phyloP scores from a whole-genome alignment of 2,329 filamentous ascomycete species.

The Fusarium sp. region DNA sequence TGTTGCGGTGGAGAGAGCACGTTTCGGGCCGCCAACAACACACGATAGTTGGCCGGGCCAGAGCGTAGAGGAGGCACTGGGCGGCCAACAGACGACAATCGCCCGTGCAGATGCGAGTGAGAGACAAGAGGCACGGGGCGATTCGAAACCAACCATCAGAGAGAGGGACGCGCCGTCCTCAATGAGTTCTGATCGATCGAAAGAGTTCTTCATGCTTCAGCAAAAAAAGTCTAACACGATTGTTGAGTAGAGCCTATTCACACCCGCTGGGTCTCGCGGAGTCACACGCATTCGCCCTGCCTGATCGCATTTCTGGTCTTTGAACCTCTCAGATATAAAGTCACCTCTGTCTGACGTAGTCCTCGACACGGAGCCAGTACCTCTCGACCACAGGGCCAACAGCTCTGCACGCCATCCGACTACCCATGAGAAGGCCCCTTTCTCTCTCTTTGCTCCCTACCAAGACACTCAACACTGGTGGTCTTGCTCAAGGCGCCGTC shows the following conservation, averaged over 20 bases:
- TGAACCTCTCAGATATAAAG: not conserved
- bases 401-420: slow-evolving; percentile 30
- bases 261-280: slow-evolving; percentile 6
- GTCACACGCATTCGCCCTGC: not conserved
- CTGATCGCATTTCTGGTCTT: not conserved
- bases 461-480: not conserved
- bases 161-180: slow-evolving; percentile 37
- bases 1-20: not conserved
- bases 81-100: not conserved
- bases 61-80: not conserved
- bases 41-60: not conserved
- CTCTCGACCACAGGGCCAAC: slow-evolving; percentile 19
- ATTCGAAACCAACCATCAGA: slow-evolving; percentile 12
- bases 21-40: not conserved
- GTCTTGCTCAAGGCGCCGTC: not conserved
- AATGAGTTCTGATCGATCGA: slow-evolving; percentile 33
- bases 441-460: slow-evolving; percentile 8
- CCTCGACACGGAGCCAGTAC: not conserved
- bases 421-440: slow-evolving; percentile 9
- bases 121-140: not conserved
- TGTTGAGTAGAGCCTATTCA: slow-evolving; percentile 19
- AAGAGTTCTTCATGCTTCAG: slow-evolving; percentile 20
- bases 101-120: not conserved
- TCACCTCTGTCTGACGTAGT: not conserved
- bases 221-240: slow-evolving; percentile 27